A percentile compares a stretch with the other conserved stretches of the same genome.
Conservation (phyloP, 257 asterid species). For the Perilla frutescens region DNA sequence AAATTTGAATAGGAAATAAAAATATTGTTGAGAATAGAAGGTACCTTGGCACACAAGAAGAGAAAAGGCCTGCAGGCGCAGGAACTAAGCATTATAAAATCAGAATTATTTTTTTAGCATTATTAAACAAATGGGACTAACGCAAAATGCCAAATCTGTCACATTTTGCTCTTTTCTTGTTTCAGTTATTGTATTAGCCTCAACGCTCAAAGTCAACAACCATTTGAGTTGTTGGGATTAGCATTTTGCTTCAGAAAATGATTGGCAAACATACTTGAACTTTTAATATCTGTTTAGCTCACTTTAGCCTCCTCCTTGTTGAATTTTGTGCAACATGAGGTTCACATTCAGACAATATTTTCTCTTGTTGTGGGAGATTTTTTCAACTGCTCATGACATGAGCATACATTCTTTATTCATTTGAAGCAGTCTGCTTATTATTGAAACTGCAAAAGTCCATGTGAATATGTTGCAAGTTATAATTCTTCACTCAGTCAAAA, state of each 20-base stretch:
- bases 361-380: neutral
- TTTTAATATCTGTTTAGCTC: neutral
- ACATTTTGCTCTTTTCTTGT: neutral
- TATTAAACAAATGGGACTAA: constrained; percentile 18
- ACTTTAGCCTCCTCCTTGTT: constrained; percentile 4
- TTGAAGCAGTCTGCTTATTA: constrained; percentile 28
- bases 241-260: constrained; percentile 21
- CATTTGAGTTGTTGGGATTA: neutral
- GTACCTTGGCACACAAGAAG: neutral
- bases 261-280: constrained; percentile 4
- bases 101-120: neutral
- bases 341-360: constrained; percentile 9
- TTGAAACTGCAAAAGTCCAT: neutral
- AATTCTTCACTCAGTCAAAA: too few species aligned
- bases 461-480: neutral
- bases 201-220: constrained; percentile 20
- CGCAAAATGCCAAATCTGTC: constrained; percentile 29
- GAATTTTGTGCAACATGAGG: neutral
- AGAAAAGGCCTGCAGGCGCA: constrained; percentile 27
- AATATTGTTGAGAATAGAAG: constrained; percentile 3
- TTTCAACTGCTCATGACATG: constrained; percentile 26
- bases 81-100: neutral
- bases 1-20: neutral
- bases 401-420: constrained; percentile 30
- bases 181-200: neutral